phyloP scores from a whole-genome alignment of 148 eudicot genomes.

The Linanthus parryae region DNA sequence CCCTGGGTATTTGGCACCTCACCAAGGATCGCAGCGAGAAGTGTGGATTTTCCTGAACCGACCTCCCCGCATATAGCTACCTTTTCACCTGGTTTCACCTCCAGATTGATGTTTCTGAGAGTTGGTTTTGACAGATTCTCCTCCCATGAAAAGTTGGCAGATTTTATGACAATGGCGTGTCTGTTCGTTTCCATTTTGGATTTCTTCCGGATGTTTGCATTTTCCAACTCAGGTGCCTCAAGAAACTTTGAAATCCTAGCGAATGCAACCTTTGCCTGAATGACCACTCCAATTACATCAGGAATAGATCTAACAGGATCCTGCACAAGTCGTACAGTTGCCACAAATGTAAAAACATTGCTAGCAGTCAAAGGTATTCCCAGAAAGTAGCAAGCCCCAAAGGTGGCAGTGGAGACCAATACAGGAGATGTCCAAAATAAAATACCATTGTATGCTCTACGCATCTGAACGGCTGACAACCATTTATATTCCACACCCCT shows the following conservation, averaged over 20 bases:
- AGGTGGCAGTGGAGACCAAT: slow-evolving; percentile 72
- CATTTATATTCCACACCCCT: slow-evolving; percentile 59
- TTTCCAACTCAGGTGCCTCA: slow-evolving; percentile 74
- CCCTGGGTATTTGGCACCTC: slow-evolving; percentile 72
- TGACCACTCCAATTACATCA: slow-evolving; percentile 68
- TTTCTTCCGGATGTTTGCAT: slow-evolving; percentile 34
- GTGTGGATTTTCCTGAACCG: slow-evolving; percentile 88
- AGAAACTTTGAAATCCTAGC: slow-evolving; percentile 66
- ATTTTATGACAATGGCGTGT: slow-evolving; percentile 32
- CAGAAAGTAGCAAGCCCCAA: slow-evolving; percentile 76
- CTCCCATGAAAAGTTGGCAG: slow-evolving; percentile 77
- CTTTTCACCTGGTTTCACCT: slow-evolving; percentile 53
- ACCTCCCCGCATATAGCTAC: slow-evolving; percentile 90
- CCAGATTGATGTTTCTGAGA: slow-evolving; percentile 50
- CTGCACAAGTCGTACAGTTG: slow-evolving; percentile 80
- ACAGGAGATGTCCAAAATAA: slow-evolving; percentile 87
- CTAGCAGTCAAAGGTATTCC: slow-evolving; percentile 63
- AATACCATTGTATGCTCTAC: slow-evolving; percentile 54
- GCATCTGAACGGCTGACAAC: slow-evolving; percentile 54
- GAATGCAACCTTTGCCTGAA: slow-evolving; percentile 85
- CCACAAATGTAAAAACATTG: slow-evolving; percentile 89
- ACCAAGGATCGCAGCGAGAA: slow-evolving; percentile 76
- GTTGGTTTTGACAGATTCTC: slow-evolving; percentile 38
- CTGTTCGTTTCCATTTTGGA: slow-evolving; percentile 4
- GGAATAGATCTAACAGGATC: slow-evolving; percentile 86